These are phyloP conservation scores for Poterioochromonas sp. DNA, from an alignment of 352 stramenopile genomes.

Conservation along the genomic window DNA sequence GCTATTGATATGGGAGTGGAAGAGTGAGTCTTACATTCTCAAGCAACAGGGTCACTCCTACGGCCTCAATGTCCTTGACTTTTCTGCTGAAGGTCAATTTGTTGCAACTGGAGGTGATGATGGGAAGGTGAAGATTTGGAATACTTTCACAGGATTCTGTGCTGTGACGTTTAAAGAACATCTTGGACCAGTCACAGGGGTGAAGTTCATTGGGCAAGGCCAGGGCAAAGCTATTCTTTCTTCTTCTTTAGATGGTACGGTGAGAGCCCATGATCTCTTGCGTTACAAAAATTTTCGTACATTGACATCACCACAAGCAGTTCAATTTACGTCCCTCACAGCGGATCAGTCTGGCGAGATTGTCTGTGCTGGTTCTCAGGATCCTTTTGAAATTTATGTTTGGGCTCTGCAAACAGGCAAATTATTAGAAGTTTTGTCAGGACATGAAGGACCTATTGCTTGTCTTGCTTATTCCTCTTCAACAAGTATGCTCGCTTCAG, in stretches of 20 bases:
- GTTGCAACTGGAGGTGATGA: slow-evolving; percentile 95
- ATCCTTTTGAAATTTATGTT: slow-evolving; percentile 95
- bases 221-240: slow-evolving; percentile 73
- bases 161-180: slow-evolving; percentile 98
- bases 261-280: slow-evolving; percentile 95
- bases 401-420: slow-evolving; percentile 89
- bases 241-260: slow-evolving; percentile 93
- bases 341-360: slow-evolving; percentile 93
- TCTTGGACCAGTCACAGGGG: slow-evolving; percentile 83
- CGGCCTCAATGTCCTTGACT: slow-evolving; percentile 88
- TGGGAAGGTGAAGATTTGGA: slow-evolving; percentile 95
- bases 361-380: slow-evolving; percentile 78
- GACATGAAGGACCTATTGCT: slow-evolving; percentile 91
- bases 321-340: slow-evolving; percentile 93
- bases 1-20: slow-evolving; percentile 95
- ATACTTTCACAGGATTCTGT: slow-evolving; percentile 92
- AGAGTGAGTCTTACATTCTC: slow-evolving; percentile 96
- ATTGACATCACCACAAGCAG: slow-evolving; percentile 85
- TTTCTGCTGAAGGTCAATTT: slow-evolving; percentile 88
- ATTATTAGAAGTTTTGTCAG: slow-evolving; percentile 92
- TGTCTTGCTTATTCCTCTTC: slow-evolving; percentile 75
- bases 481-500: slow-evolving; percentile 74
- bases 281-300: slow-evolving; percentile 93
- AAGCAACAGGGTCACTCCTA: slow-evolving; percentile 99
- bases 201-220: slow-evolving; percentile 82